Conservation (phyloP, 495 filamentous ascomycete species). For the Aspergillus sparsus region DNA sequence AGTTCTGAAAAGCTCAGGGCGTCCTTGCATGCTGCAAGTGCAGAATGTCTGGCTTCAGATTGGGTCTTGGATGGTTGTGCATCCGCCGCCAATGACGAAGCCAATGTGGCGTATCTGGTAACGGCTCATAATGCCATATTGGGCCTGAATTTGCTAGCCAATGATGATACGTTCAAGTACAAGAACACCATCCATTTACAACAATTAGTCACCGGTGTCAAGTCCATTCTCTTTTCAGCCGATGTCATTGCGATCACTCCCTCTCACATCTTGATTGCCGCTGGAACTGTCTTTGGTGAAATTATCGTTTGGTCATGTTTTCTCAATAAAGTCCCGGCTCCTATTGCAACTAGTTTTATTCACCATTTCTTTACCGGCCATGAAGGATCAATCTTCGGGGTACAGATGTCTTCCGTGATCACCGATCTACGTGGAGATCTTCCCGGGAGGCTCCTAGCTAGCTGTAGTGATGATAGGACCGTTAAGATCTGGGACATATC, state of each 20-base stretch:
- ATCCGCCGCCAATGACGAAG: conserved; percentile 23
- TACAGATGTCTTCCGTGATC: conserved; percentile 70
- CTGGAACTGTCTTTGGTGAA: conserved; percentile 92
- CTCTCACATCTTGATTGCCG: conserved; percentile 69
- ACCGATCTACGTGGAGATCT: conserved; percentile 31
- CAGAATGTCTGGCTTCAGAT: conserved; percentile 58
- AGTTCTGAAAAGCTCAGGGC: conserved; percentile 10
- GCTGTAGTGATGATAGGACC: conserved; percentile 94
- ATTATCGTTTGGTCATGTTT: conserved; percentile 84
- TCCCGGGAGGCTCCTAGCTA: conserved; percentile 66
- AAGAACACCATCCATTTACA: conserved; percentile 32
- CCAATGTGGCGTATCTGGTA: conserved; percentile 49
- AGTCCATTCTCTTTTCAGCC: conserved; percentile 86
- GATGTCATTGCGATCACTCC: conserved; percentile 61
- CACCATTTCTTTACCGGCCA: conserved; percentile 82
- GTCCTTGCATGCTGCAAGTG: conserved; percentile 29
- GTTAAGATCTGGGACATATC: conserved; percentile 87
- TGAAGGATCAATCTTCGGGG: conserved; percentile 90
- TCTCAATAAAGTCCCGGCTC: conserved; percentile 20
- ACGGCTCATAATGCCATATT: conserved; percentile 85
- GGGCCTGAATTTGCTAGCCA: conserved; percentile 33
- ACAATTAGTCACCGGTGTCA: conserved; percentile 64
- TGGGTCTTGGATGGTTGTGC: conserved; percentile 80
- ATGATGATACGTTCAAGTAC: conserved; percentile 24
- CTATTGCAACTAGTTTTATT: conserved; percentile 39